Evolutionary conservation across 768 basidiomycete genomes (phyloP).

Genomic region (Amanita thiersii): DNA sequence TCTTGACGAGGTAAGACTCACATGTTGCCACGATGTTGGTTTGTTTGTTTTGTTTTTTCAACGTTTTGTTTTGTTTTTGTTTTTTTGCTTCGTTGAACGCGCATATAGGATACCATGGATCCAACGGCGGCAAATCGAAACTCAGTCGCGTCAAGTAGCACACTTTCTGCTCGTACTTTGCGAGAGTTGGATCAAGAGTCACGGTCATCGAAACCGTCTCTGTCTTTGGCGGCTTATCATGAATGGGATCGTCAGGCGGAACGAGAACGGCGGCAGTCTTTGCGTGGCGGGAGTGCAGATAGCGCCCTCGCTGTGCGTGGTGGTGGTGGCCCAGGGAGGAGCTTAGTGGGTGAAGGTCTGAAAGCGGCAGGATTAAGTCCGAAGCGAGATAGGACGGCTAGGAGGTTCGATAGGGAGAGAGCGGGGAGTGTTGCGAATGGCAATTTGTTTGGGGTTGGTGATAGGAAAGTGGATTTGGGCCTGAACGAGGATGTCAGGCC

Average conservation of each 20-base stretch:
- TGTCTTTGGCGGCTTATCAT: slow-evolving; percentile 12
- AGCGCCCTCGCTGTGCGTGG: slow-evolving; percentile 39
- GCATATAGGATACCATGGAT: slow-evolving; percentile 21
- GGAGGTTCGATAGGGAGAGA: slow-evolving; percentile 9
- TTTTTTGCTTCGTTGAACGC: neutral
- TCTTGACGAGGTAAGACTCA: slow-evolving; percentile 12
- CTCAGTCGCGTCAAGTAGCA: neutral
- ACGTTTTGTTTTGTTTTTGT: neutral
- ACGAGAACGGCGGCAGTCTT: slow-evolving; percentile 43
- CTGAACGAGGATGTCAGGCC: slow-evolving; percentile 15
- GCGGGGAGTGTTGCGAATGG: slow-evolving; percentile 1
- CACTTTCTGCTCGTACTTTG: neutral
- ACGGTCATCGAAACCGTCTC: slow-evolving; percentile 6
- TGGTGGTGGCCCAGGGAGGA: slow-evolving; percentile 30
- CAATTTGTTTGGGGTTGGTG: slow-evolving; percentile 21
- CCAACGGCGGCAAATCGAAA: slow-evolving; percentile 30
- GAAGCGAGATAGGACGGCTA: slow-evolving; percentile 16
- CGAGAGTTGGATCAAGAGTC: neutral
- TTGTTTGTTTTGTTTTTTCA: neutral
- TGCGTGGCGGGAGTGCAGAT: slow-evolving; percentile 65
- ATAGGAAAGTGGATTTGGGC: slow-evolving; percentile 21
- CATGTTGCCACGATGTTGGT: slow-evolving; percentile 1
- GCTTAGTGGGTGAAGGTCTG: slow-evolving; percentile 58
- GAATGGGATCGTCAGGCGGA: neutral
- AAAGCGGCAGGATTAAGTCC: slow-evolving; percentile 61